Evolutionary conservation across 2,329 filamentous ascomycete species (phyloP).

Genomic region (Cordyceps farinosa): DNA sequence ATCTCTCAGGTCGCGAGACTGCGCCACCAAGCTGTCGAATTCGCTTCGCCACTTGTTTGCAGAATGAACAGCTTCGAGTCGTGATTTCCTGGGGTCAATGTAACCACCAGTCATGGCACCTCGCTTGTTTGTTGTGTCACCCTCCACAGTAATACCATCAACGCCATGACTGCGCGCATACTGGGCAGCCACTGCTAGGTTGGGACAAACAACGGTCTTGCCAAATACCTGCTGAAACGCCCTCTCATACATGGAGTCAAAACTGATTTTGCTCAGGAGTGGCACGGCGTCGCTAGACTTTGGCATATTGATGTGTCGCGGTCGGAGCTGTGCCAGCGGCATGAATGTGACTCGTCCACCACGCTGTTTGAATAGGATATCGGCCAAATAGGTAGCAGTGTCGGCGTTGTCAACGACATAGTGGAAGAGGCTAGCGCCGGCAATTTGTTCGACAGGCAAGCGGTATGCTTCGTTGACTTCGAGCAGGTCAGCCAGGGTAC

Average conservation of each 20-base stretch:
- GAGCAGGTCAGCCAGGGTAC: slow-evolving; percentile 89
- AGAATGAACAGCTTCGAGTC: slow-evolving; percentile 77
- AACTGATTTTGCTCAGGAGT: slow-evolving; percentile 79
- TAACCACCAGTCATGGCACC: slow-evolving; percentile 95
- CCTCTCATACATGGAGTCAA: slow-evolving; percentile 70
- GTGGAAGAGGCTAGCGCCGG: slow-evolving; percentile 89
- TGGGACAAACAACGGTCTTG: slow-evolving; percentile 90
- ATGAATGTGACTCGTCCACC: slow-evolving; percentile 92
- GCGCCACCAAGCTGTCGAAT: slow-evolving; percentile 63
- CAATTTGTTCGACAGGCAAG: slow-evolving; percentile 87
- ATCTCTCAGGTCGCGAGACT: slow-evolving; percentile 61
- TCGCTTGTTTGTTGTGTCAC: slow-evolving; percentile 91
- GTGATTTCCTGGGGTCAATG: slow-evolving; percentile 80
- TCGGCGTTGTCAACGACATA: slow-evolving; percentile 91
- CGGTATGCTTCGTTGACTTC: slow-evolving; percentile 81
- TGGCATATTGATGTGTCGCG: slow-evolving; percentile 70
- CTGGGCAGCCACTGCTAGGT: slow-evolving; percentile 79
- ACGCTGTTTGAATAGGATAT: slow-evolving; percentile 72
- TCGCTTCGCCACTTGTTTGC: slow-evolving; percentile 72
- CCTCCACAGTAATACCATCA: slow-evolving; percentile 89
- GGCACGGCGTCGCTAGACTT: slow-evolving; percentile 84
- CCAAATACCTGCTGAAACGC: slow-evolving; percentile 96
- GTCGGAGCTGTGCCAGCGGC: slow-evolving; percentile 77
- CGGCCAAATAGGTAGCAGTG: slow-evolving; percentile 77
- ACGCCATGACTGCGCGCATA: slow-evolving; percentile 90